Conservation (phyloP, 179 eudicot species). For the Sideroxylon spinosum region DNA sequence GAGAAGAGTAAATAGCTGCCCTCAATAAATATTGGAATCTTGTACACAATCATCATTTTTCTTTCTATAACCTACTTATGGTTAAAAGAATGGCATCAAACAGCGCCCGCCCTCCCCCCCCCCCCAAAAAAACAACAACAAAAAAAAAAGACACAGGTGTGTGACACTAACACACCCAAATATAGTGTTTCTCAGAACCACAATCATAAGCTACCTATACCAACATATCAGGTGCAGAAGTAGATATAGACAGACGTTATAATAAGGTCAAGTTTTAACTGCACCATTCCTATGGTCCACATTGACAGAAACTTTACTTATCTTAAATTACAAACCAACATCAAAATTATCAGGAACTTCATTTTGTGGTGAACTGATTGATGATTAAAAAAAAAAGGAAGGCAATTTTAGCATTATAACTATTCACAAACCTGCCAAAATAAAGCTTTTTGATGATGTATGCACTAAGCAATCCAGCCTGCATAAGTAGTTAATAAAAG, state of each 20-base stretch:
- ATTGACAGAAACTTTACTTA: neutral
- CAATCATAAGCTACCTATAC: neutral
- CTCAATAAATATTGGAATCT: neutral
- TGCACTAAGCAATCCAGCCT: conserved; percentile 74
- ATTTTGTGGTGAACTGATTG: neutral
- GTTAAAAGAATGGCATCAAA: neutral
- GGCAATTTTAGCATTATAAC: neutral
- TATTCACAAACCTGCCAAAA: conserved; percentile 59
- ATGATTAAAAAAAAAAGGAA: neutral
- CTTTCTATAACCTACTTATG: neutral
- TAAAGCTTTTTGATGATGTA: conserved; percentile 63
- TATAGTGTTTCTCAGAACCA: neutral
- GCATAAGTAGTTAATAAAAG: conserved; percentile 23
- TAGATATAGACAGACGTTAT: neutral
- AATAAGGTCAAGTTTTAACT: neutral
- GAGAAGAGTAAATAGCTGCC: neutral
- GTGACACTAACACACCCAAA: neutral
- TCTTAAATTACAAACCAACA: neutral
- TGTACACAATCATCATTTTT: neutral
- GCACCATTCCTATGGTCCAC: neutral
- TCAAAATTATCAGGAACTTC: neutral
- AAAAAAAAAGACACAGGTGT: too few species aligned
- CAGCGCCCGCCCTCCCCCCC: neutral
- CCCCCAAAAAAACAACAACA: neutral
- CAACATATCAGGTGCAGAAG: conserved; percentile 9